Conservation (phyloP, 331 rosid genomes). For the Acacia pycnantha region DNA sequence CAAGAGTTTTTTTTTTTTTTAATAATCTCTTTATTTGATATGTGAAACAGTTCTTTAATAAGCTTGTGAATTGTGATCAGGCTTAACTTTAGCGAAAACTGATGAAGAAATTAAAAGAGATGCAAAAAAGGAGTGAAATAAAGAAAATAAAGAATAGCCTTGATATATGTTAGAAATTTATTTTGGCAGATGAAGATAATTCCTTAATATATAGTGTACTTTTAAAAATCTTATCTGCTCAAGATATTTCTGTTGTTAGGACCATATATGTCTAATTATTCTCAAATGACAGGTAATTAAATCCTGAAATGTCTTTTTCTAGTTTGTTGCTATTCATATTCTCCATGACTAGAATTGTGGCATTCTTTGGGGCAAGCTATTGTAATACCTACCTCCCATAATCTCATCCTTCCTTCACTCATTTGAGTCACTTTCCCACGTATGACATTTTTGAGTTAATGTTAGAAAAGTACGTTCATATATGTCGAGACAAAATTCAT, state of each 20-base stretch:
- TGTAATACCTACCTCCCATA: neutral
- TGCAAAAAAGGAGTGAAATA: neutral
- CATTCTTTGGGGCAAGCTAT: neutral
- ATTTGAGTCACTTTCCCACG: neutral
- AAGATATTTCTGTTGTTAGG: neutral
- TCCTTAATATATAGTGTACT: neutral
- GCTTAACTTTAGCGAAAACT: neutral
- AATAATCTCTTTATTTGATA: too few species aligned
- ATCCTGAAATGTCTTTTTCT: neutral
- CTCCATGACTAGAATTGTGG: neutral
- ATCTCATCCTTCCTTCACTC: neutral
- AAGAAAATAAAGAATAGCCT: neutral
- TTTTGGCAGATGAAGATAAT: neutral
- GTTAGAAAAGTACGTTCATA: too few species aligned
- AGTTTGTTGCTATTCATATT: neutral
- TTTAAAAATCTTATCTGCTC: neutral
- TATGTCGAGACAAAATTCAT: too few species aligned
- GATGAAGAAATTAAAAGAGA: neutral
- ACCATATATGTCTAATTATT: neutral
- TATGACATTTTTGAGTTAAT: too few species aligned
- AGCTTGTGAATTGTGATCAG: neutral
- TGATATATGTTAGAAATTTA: neutral
- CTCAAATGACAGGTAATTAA: neutral
- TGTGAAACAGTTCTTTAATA: neutral
- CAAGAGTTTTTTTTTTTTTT: too few species aligned